These are phyloP conservation scores for Lachnellula arida DNA, from an alignment of 2,329 filamentous ascomycete genomes.

Conservation along the genomic window DNA sequence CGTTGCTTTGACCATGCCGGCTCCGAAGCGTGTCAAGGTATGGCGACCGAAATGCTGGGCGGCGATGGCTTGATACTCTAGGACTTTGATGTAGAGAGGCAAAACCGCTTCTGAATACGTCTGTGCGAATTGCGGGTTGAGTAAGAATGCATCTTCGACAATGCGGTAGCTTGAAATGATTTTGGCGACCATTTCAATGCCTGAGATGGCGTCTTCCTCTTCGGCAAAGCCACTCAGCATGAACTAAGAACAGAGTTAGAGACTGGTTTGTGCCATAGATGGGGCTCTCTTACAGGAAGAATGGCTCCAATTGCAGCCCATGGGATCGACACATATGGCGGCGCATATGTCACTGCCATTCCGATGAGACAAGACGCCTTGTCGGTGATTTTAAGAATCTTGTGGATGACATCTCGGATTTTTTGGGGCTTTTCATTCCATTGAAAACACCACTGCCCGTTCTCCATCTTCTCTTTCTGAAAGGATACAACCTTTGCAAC, in stretches of 20 bases:
- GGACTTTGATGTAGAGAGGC: not conserved
- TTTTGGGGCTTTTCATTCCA: not conserved
- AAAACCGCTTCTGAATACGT: not conserved
- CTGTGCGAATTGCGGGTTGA: not conserved
- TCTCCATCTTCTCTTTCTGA: not conserved
- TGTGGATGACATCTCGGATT: not conserved
- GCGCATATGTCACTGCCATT: not conserved
- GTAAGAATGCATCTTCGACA: not conserved
- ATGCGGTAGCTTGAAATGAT: not conserved
- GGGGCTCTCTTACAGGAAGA: not conserved
- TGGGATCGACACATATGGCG: not conserved
- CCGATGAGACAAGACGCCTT: not conserved
- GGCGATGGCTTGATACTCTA: not conserved
- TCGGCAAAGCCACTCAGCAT: not conserved
- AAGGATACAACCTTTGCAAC: not conserved
- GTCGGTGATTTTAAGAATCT: not conserved
- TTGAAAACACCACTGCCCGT: not conserved
- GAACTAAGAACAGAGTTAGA: not conserved
- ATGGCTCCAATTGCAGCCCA: not conserved
- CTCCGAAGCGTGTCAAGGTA: not conserved
- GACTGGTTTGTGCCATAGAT: not conserved
- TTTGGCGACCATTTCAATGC: not conserved
- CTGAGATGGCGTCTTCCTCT: not conserved
- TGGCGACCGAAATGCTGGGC: not conserved
- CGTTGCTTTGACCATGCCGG: not conserved